Conservation (phyloP, 108 stramenopile species). For the Chaetoceros tenuissimus region DNA sequence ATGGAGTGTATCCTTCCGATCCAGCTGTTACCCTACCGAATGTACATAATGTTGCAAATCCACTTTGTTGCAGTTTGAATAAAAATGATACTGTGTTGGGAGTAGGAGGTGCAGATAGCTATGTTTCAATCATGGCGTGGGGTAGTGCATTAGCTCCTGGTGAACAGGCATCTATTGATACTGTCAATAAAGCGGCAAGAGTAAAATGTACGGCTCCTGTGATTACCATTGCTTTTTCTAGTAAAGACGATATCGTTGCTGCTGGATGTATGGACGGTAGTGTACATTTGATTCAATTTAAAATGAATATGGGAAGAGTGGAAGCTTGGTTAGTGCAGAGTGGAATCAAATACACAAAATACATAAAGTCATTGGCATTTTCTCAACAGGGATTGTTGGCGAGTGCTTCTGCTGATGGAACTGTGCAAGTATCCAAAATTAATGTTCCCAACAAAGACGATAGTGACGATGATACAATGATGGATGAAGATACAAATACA, state of each 20-base stretch:
- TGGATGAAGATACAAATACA: constrained; percentile 8
- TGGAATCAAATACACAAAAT: constrained; percentile 53
- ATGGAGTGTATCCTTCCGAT: constrained; percentile 41
- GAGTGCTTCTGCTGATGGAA: constrained; percentile 74
- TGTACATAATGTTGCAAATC: constrained; percentile 51
- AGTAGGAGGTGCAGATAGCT: constrained; percentile 71
- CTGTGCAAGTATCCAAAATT: constrained; percentile 47
- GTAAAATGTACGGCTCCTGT: constrained; percentile 62
- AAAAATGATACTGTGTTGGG: constrained; percentile 57
- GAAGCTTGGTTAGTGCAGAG: constrained; percentile 1
- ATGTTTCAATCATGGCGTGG: constrained; percentile 46
- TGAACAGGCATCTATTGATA: constrained; percentile 21
- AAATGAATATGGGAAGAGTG: constrained; percentile 7
- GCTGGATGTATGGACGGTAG: constrained; percentile 74
- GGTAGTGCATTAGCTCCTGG: constrained; percentile 40
- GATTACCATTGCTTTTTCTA: constrained; percentile 60
- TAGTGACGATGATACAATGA: constrained; percentile 12
- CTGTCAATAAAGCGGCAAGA: constrained; percentile 25
- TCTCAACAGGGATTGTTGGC: constrained; percentile 52
- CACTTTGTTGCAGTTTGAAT: constrained; percentile 53
- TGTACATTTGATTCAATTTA: constrained; percentile 28
- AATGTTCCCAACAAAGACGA: constrained; percentile 15
- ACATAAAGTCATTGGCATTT: constrained; percentile 63
- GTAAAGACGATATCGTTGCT: constrained; percentile 34
- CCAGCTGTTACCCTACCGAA: constrained; percentile 37